Percentiles rank a stretch among this genome's conserved stretches.
Evolutionary conservation across 2,329 filamentous ascomycete species (phyloP).

Genomic region (Arthrobotrys sinensis): DNA sequence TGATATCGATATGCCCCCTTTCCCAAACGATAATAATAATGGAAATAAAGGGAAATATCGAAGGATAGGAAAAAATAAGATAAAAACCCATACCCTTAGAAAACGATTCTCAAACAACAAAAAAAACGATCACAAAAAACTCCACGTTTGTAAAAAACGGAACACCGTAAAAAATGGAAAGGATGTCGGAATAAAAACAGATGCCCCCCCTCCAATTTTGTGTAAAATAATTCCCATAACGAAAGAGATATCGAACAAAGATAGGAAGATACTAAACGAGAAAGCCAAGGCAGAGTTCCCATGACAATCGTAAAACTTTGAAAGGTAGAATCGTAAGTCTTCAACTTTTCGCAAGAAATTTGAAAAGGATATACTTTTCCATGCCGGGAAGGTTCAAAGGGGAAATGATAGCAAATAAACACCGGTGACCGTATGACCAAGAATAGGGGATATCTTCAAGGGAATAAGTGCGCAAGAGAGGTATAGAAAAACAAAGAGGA

Average conservation of each 20-base stretch:
- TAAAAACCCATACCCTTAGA: conserved; percentile 15
- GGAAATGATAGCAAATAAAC: conserved; percentile 34
- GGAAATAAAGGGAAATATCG: conserved; percentile 4
- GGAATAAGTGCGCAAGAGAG: conserved; percentile 26
- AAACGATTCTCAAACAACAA: conserved; percentile 8
- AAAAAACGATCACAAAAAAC: conserved; percentile 12
- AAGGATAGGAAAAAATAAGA: conserved; percentile 21
- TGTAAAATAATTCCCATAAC: conserved; percentile 24
- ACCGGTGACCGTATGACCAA: conserved; percentile 35
- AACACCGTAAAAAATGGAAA: conserved; percentile 26
- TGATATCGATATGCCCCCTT: conserved; percentile 7
- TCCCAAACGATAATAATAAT: conserved; percentile 10
- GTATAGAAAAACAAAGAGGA: conserved; percentile 16
- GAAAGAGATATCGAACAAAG: conserved; percentile 22
- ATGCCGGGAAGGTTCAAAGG: conserved; percentile 11
- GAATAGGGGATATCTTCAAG: conserved; percentile 52
- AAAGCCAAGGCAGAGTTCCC: neutral
- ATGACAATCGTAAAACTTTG: conserved; percentile 6
- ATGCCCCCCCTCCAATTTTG: conserved; percentile 48
- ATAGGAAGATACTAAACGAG: conserved; percentile 11
- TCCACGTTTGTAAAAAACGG: conserved; percentile 10
- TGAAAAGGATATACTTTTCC: conserved; percentile 44
- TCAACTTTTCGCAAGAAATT: conserved; percentile 25
- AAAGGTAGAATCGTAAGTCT: conserved; percentile 41
- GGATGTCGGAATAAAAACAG: neutral